These are phyloP conservation scores for Fraxinus excelsior DNA, from an alignment of 257 asterid species.

Conservation along the genomic window DNA sequence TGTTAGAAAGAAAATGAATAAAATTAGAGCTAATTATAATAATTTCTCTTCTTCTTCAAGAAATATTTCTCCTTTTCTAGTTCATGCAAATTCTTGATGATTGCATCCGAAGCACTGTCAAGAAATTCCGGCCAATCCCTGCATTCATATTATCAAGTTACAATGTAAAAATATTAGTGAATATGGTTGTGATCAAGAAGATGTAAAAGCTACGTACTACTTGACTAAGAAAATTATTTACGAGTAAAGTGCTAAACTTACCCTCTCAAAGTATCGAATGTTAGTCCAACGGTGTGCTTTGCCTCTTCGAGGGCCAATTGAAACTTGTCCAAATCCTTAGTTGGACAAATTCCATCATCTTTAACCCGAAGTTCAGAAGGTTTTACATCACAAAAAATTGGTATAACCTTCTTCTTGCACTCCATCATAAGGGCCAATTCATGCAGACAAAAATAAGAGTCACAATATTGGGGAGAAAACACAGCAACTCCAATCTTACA, in stretches of 20 bases:
- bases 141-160: not conserved
- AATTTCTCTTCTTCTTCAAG: not conserved
- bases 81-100: constrained; percentile 73
- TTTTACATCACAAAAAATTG: constrained; percentile 69
- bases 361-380: constrained; percentile 76
- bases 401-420: constrained; percentile 55
- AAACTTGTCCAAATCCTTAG: constrained; percentile 47
- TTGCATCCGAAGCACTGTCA: constrained; percentile 61
- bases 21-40: not conserved
- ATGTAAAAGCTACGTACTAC: not conserved
- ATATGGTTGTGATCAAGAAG: not conserved
- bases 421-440: constrained; percentile 74
- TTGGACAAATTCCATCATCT: constrained; percentile 43
- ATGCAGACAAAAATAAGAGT: constrained; percentile 76
- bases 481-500: constrained; percentile 76
- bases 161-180: not conserved
- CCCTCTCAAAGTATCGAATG: constrained; percentile 77
- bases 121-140: constrained; percentile 88
- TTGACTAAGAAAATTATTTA: not conserved
- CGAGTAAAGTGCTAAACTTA: constrained; percentile 17
- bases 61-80: constrained; percentile 44
- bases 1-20: not conserved
- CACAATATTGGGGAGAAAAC: constrained; percentile 74
- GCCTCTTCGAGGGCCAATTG: constrained; percentile 71
- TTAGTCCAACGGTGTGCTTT: constrained; percentile 70